These are phyloP conservation scores for Mycosarcoma maydis DNA, from an alignment of 1,284 basidiomycete species.

Conservation along the genomic window DNA sequence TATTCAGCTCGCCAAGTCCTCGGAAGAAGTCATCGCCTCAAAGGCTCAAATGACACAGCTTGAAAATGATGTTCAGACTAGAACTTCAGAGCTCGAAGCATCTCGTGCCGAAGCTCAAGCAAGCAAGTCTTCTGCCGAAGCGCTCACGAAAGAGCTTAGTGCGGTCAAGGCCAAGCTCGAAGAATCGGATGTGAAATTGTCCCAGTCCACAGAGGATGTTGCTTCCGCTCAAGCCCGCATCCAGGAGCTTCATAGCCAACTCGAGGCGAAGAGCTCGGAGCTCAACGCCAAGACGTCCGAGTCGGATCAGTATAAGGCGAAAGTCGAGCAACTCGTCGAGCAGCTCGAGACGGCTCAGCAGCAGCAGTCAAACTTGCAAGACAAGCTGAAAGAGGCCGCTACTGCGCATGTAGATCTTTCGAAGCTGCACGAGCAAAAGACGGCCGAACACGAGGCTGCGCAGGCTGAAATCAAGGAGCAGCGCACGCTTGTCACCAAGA, in stretches of 20 bases:
- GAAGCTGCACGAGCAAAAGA: conserved; percentile 22
- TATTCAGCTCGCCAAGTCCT: conserved; percentile 6
- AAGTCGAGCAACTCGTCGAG: conserved; percentile 15
- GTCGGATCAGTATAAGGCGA: conserved; percentile 6
- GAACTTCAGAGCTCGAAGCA: conserved; percentile 11
- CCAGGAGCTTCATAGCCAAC: conserved; percentile 8
- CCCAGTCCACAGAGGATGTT: background rate
- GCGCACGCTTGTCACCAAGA: conserved; percentile 10
- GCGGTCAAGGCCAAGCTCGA: conserved; percentile 6
- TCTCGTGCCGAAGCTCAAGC: conserved; percentile 11
- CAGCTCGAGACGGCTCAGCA: conserved; percentile 17
- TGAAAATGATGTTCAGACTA: conserved; percentile 9
- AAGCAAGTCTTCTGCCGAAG: conserved; percentile 6
- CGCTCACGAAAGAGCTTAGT: conserved; percentile 4
- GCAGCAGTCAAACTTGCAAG: conserved; percentile 13
- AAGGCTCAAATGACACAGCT: conserved; percentile 14
- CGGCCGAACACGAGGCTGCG: conserved; percentile 13
- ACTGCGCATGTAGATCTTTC: conserved; percentile 21
- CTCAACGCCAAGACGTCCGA: conserved; percentile 10
- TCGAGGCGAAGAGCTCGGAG: conserved; percentile 6
- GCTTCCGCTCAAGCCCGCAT: conserved; percentile 2
- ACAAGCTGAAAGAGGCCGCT: conserved; percentile 14
- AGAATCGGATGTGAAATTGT: conserved; percentile 4
- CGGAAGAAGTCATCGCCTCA: conserved; percentile 10
- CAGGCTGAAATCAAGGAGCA: conserved; percentile 29